A percentile compares a stretch with the other conserved stretches of the same genome.
Evolutionary conservation across 306 rosid species (phyloP).

Genomic region (Sophora flavescens): DNA sequence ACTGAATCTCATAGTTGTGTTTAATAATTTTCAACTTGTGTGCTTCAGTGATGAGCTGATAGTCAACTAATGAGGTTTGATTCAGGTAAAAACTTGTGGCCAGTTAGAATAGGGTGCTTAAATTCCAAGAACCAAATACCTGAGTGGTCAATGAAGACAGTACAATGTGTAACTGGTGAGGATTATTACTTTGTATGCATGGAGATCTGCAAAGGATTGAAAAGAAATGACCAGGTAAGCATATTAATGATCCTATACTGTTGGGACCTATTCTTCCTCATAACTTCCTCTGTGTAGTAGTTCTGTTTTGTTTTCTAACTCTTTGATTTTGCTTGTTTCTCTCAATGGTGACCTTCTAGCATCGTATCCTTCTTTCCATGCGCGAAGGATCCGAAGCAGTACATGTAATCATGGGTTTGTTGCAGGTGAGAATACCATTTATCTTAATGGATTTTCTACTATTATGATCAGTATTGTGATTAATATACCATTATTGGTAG

Average conservation of each 20-base stretch:
- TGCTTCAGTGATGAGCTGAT: constrained; percentile 19
- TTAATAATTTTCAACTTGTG: constrained; percentile 22
- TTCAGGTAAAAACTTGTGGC: constrained; percentile 72
- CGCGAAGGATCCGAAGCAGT: constrained; percentile 71
- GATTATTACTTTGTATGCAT: constrained; percentile 74
- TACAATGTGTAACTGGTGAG: constrained; percentile 58
- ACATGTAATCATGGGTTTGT: constrained; percentile 68
- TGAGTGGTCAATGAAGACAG: constrained; percentile 69
- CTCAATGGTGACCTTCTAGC: constrained; percentile 49
- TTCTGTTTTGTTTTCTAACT: constrained; percentile 31
- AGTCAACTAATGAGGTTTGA: constrained; percentile 41
- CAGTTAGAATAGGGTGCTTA: constrained; percentile 86
- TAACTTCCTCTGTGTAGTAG: constrained; percentile 11
- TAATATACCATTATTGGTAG: constrained; percentile 18
- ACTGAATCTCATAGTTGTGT: constrained; percentile 17
- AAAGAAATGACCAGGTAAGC: constrained; percentile 61
- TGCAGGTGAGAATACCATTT: constrained; percentile 66
- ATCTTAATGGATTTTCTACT: not conserved
- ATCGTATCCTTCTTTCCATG: constrained; percentile 72
- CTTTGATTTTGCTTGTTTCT: constrained; percentile 30
- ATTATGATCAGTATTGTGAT: not conserved
- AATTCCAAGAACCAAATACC: constrained; percentile 67
- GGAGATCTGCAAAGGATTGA: constrained; percentile 58
- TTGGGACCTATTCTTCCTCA: not conserved
- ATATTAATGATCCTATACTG: constrained; percentile 19